Conservation (phyloP, 2,329 filamentous ascomycete genomes). For the Byssochlamys sp. region DNA sequence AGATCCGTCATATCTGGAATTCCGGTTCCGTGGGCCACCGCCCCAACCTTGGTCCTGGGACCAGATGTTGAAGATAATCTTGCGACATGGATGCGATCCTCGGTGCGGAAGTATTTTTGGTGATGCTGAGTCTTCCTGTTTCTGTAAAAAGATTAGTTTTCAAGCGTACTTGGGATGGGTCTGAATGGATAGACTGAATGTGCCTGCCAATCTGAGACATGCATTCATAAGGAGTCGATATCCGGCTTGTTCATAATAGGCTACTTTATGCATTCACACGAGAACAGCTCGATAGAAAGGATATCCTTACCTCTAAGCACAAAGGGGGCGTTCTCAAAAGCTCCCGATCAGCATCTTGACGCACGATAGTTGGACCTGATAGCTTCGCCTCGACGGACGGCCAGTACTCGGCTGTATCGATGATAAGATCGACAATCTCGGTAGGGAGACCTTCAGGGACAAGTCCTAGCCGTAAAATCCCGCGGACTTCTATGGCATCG, state of each 20-base stretch:
- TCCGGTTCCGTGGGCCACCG: constrained; percentile 6
- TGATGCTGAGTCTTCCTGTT: constrained; percentile 7
- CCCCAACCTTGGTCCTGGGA: constrained; percentile 31
- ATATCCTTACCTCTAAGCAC: constrained; percentile 20
- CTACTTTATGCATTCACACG: neutral
- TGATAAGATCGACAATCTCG: constrained; percentile 32
- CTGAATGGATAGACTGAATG: neutral
- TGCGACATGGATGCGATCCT: constrained; percentile 28
- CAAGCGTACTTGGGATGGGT: neutral
- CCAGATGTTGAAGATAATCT: constrained; percentile 26
- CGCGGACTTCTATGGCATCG: constrained; percentile 25
- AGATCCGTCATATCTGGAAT: constrained; percentile 19
- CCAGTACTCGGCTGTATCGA: constrained; percentile 28
- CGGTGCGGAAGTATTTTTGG: constrained; percentile 24
- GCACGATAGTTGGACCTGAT: constrained; percentile 12
- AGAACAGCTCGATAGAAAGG: neutral
- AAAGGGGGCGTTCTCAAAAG: constrained; percentile 27
- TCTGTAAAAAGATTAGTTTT: constrained; percentile 3
- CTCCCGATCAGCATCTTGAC: constrained; percentile 25
- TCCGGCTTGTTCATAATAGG: neutral
- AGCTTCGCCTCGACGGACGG: constrained; percentile 12
- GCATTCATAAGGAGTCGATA: neutral
- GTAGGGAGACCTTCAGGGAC: constrained; percentile 17
- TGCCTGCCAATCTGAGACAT: neutral
- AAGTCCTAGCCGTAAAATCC: constrained; percentile 22